Evolutionary conservation across 192 early-diverging fungal genomes (phyloP).

Genomic region (Chytriomyces hyalinus): DNA sequence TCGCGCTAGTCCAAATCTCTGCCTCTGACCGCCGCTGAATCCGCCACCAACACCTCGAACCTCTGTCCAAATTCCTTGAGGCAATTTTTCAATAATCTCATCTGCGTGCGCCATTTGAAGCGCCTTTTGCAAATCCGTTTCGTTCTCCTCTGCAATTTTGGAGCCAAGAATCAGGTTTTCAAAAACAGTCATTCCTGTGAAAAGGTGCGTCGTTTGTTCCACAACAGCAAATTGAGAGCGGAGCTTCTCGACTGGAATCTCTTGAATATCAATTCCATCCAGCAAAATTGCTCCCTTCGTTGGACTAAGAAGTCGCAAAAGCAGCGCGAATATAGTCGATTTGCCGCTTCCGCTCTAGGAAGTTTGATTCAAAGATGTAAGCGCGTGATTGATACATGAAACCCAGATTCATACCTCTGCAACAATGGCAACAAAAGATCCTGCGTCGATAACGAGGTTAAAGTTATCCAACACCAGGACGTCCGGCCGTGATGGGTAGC

Average conservation of each 20-base stretch:
- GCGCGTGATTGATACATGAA: not conserved
- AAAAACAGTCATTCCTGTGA: constrained; percentile 4
- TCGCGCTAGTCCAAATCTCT: constrained; percentile 20
- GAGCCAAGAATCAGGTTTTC: constrained; percentile 2
- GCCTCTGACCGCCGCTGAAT: constrained; percentile 18
- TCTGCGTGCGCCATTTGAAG: constrained; percentile 1
- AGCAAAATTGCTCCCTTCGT: constrained; percentile 60
- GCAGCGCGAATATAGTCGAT: constrained; percentile 51
- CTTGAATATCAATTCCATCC: constrained; percentile 20
- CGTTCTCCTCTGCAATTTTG: too few relatives aligned
- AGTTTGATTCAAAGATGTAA: not conserved
- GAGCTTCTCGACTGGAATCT: constrained; percentile 71
- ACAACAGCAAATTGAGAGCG: constrained; percentile 82
- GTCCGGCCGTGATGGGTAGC: constrained; percentile 25
- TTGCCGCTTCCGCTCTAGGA: constrained; percentile 79
- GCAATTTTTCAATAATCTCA: not conserved
- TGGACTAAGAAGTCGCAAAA: constrained; percentile 79
- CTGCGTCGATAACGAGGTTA: not conserved
- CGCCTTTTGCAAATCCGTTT: constrained; percentile 56
- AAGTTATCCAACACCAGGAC: constrained; percentile 8
- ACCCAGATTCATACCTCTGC: constrained; percentile 46
- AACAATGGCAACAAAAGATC: constrained; percentile 69
- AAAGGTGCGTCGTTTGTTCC: constrained; percentile 20
- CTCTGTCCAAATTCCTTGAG: constrained; percentile 7
- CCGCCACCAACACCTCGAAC: constrained; percentile 4